Percentiles rank a stretch among this genome's conserved stretches.
phyloP scores from a whole-genome alignment of 2,329 filamentous ascomycete species.

The Cladorrhinum sp. region DNA sequence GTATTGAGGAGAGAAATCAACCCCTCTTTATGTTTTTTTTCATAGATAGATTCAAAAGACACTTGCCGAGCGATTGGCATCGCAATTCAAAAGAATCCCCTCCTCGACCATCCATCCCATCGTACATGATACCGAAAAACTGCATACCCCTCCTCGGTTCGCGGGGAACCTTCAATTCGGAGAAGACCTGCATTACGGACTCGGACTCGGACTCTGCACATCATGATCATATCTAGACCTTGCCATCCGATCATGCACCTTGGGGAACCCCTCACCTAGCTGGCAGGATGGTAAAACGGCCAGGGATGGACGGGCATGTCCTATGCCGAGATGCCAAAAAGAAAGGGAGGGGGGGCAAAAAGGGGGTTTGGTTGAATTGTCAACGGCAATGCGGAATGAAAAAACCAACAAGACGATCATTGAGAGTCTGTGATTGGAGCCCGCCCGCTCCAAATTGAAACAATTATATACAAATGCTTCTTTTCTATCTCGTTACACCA shows the following conservation, averaged over 20 bases:
- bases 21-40: slow-evolving; percentile 7
- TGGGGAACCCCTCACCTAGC: slow-evolving; percentile 26
- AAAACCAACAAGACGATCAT: neutral
- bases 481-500: neutral
- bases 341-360: neutral
- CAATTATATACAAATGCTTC: no score
- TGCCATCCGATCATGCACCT: slow-evolving; percentile 15
- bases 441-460: slow-evolving; percentile 15
- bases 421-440: slow-evolving; percentile 21
- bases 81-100: neutral
- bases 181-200: no score
- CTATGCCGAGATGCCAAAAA: neutral
- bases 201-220: no score
- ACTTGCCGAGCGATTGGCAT: slow-evolving; percentile 16
- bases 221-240: neutral
- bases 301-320: no score
- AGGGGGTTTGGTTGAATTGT: neutral
- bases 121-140: no score
- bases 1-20: neutral
- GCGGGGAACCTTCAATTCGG: neutral
- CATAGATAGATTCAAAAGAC: neutral
- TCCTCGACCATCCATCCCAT: neutral
- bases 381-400: slow-evolving; percentile 15
- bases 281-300: slow-evolving; percentile 4
- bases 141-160: neutral